Percentiles rank a stretch among this genome's conserved stretches.
Evolutionary conservation across 2,329 filamentous ascomycete species (phyloP).

Genomic region (Blumeria graminis): DNA sequence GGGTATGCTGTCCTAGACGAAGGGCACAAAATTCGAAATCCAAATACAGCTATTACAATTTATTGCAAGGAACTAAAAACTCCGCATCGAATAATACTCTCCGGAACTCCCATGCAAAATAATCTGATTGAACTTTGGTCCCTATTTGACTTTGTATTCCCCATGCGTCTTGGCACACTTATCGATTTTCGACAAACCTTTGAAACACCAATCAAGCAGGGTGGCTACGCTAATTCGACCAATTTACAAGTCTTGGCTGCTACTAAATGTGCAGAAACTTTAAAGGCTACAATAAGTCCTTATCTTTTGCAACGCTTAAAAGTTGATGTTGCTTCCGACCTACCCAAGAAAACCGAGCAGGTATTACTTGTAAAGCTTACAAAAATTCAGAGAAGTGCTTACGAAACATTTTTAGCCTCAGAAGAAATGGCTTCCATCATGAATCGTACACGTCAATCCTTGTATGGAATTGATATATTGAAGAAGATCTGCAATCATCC

Average conservation of each 20-base stretch:
- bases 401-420: constrained; percentile 58
- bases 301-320: constrained; percentile 87
- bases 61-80: constrained; percentile 87
- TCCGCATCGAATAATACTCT: constrained; percentile 73
- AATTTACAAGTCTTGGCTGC: constrained; percentile 89
- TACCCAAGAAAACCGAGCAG: constrained; percentile 89
- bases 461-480: constrained; percentile 77
- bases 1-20: constrained; percentile 87
- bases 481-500: constrained; percentile 97
- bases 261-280: constrained; percentile 73
- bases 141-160: constrained; percentile 90
- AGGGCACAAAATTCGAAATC: constrained; percentile 94
- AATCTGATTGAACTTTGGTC: constrained; percentile 92
- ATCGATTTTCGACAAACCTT: constrained; percentile 81
- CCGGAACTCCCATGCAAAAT: constrained; percentile 94
- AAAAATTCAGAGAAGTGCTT: constrained; percentile 50
- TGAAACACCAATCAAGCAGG: constrained; percentile 77
- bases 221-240: constrained; percentile 84
- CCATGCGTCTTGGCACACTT: constrained; percentile 79
- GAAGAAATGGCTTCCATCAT: constrained; percentile 71
- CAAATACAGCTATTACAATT: constrained; percentile 82
- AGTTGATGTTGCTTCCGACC: constrained; percentile 73
- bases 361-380: constrained; percentile 92
- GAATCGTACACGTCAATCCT: constrained; percentile 46
- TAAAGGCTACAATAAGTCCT: constrained; percentile 83